Evolutionary conservation across 169 alveolate species (phyloP).

Genomic region (Fabrea salina): DNA sequence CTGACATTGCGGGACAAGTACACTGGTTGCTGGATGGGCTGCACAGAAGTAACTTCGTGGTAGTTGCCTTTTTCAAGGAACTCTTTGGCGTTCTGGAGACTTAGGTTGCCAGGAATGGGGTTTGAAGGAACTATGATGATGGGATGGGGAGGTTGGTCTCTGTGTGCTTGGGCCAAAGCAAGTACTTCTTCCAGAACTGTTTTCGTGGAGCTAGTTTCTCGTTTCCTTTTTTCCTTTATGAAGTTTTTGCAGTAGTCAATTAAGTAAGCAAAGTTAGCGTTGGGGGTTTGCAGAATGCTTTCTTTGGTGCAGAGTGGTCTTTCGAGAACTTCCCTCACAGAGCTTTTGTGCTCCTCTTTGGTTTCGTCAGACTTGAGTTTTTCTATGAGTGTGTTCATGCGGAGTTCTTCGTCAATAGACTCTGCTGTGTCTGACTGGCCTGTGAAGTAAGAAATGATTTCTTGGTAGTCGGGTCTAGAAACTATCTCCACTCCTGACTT

Average conservation of each 20-base stretch:
- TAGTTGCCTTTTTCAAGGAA: slow-evolving; percentile 68
- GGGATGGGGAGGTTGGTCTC: slow-evolving; percentile 37
- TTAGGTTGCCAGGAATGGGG: slow-evolving; percentile 57
- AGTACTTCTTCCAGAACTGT: background rate
- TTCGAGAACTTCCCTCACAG: slow-evolving; percentile 14
- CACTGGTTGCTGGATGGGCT: slow-evolving; percentile 33
- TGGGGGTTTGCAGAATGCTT: slow-evolving; percentile 1
- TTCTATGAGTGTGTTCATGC: slow-evolving; percentile 19
- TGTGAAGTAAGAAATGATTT: slow-evolving; percentile 60
- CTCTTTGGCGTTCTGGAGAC: slow-evolving; percentile 55
- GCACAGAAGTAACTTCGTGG: slow-evolving; percentile 39
- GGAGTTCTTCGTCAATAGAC: slow-evolving; percentile 52
- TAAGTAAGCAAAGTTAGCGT: background rate
- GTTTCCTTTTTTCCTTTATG: background rate
- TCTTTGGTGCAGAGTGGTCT: slow-evolving; percentile 34
- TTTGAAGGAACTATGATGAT: slow-evolving; percentile 73
- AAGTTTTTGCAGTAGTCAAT: background rate
- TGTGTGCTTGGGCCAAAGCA: background rate
- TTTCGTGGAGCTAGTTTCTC: background rate
- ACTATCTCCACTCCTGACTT: slow-evolving; percentile 50
- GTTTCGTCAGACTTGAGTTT: slow-evolving; percentile 18
- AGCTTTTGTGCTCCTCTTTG: background rate
- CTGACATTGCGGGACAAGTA: slow-evolving; percentile 41
- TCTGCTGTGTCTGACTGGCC: slow-evolving; percentile 50
- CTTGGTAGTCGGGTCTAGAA: slow-evolving; percentile 39